Evolutionary conservation across 345 rosid genomes (phyloP).

Genomic region (Carallia brachiata): DNA sequence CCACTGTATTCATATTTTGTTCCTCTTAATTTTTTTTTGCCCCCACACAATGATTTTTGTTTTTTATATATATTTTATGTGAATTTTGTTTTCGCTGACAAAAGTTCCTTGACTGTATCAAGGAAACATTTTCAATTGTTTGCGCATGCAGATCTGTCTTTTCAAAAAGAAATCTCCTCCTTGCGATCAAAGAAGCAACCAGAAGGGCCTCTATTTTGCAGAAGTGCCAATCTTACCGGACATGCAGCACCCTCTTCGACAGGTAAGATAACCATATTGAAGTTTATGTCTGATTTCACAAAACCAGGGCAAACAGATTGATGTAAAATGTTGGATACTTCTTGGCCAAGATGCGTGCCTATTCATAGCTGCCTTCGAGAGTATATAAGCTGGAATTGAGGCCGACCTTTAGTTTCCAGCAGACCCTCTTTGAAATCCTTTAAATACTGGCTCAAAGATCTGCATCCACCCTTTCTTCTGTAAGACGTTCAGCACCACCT

Average conservation of each 20-base stretch:
- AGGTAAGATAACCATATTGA: neutral
- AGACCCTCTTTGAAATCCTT: conserved; percentile 31
- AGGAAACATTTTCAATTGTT: neutral
- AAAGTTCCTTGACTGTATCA: too few relatives aligned
- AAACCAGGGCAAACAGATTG: conserved; percentile 35
- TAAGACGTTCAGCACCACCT: conserved; percentile 23
- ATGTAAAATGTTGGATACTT: conserved; percentile 17
- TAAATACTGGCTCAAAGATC: conserved; percentile 17
- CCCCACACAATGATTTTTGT: too few relatives aligned
- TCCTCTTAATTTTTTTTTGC: too few relatives aligned
- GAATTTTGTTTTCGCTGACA: too few relatives aligned
- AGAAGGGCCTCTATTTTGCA: conserved; percentile 17
- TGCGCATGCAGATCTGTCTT: neutral
- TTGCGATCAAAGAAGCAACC: conserved; percentile 10
- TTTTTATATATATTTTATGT: too few relatives aligned
- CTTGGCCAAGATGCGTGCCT: conserved; percentile 26
- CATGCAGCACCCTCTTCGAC: conserved; percentile 19
- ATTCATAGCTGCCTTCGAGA: conserved; percentile 34
- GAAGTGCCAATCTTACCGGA: conserved; percentile 12
- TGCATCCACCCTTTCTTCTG: conserved; percentile 31
- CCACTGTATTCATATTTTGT: too few relatives aligned
- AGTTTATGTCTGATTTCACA: conserved; percentile 28
- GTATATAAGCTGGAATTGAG: conserved; percentile 18
- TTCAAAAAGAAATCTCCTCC: conserved; percentile 7
- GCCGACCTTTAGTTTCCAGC: conserved; percentile 26